Base-by-base conservation (phyloP, 495 filamentous ascomycete species). In the Xylaria curta region DNA sequence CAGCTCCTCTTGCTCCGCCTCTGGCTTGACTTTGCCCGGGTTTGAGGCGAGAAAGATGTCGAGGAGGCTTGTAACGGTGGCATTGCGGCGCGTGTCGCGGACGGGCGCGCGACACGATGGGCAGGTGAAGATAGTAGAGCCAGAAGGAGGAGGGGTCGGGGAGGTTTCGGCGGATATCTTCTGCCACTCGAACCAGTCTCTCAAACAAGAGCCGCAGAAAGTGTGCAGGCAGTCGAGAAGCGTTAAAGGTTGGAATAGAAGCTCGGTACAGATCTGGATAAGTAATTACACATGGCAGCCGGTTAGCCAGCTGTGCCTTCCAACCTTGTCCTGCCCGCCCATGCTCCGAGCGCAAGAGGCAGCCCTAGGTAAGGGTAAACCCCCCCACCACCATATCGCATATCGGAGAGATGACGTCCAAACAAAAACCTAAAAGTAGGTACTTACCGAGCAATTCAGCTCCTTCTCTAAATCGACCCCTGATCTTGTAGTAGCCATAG, bases 201-300 rank as follows among this genome's bases (percentile, higher is more conserved):
- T 97, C 71, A 98, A 80, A 78, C 96, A 99, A 38, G 92, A 91
- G 69, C 94, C 96, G 84, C 96, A 98, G 83, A 96, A 98, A 47
- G 95, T 97, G 83, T 99, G 96, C 1, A 99, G 90, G 80, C 96
- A 99, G 85, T 98, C 93, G 78, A 99, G 93, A 71, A 98, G 92
- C 40, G 95, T 97, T 71, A 98, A 89, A 24, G 96, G 96, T 79
- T 97, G 93, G 84, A 93, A 97, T 72, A 99, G 92, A 65, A 98
- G 86, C 78, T 99, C 96, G 70, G 95, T 95, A 82, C 96, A 99
- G 74, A 99, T 98, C 95, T 98, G 73, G 33, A 58, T 59, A 40
- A 44, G 60, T 17, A 63, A 13, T 47, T 28, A 21, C 40, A 53
- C 15, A 31, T 38, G 46, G 46, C 63, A 21, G 38, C 15, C 28